Conservation (phyloP, 768 basidiomycete genomes). For the Trametes cubensis region DNA sequence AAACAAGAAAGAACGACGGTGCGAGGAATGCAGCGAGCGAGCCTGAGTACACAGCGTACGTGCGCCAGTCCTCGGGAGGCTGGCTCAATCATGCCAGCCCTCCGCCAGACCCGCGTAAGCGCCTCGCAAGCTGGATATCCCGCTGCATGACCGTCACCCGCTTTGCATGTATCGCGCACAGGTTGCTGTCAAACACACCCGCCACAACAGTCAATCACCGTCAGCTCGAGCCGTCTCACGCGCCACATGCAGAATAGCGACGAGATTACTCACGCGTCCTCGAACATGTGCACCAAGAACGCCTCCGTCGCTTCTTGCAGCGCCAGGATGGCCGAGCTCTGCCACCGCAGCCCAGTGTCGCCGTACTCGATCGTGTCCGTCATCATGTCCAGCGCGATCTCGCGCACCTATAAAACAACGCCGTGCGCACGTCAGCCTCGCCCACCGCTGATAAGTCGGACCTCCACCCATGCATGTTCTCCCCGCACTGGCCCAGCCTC, state of each 20-base stretch:
- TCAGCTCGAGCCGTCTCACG: not conserved
- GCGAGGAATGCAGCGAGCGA: not conserved
- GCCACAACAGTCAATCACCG: not conserved
- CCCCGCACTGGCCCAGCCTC: too few species aligned
- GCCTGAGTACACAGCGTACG: not conserved
- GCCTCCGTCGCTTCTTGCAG: constrained; percentile 97
- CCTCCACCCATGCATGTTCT: not conserved
- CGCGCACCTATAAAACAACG: constrained; percentile 69
- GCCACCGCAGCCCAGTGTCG: constrained; percentile 81
- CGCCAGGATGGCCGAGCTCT: constrained; percentile 90
- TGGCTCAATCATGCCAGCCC: constrained; percentile 52
- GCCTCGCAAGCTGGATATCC: constrained; percentile 94
- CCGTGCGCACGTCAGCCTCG: not conserved
- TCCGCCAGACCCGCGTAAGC: constrained; percentile 91
- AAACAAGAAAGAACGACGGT: not conserved
- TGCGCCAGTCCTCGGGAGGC: not conserved
- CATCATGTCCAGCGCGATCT: constrained; percentile 90
- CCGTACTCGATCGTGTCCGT: constrained; percentile 69
- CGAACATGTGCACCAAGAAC: constrained; percentile 92
- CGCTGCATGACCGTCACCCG: constrained; percentile 97
- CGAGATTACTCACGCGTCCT: constrained; percentile 84
- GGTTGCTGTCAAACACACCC: constrained; percentile 58
- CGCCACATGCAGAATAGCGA: not conserved
- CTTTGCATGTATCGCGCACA: constrained; percentile 97
- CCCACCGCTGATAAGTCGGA: not conserved